Evolutionary conservation across 2,329 filamentous ascomycete species (phyloP), one percentile per base, ranked within the genome.

Genomic region (Aspergillus sp.): DNA sequence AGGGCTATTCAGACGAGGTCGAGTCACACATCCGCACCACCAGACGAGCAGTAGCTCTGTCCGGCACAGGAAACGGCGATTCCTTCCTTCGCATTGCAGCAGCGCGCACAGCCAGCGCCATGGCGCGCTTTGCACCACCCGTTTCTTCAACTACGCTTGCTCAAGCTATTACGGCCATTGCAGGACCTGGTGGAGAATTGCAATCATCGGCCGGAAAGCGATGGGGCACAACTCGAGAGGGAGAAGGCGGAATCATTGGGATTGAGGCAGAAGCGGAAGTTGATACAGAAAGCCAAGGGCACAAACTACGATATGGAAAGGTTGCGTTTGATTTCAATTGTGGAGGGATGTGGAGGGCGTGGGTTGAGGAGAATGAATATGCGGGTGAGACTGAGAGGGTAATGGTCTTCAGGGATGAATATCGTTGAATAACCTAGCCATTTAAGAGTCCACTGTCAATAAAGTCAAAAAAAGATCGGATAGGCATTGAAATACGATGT

Each of bases 1-100:
- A 48, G 30, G n/a, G 23, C 10, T 13, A 30, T 6, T 22, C 37
- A 32, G 1, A 17, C 25, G 10, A 42, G 13, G 35, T 32, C 35
- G 39, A 13, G 9, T 17, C n/a, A 20, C 37, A 15, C 39, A 46
- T 6, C 17, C 33, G 33, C n/a, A 53, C 44, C 7, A 42, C 54
- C 58, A 63, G 61, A 52, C 66, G 69, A 43, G 72, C 71, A 3
- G 63, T 80, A 61, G 87, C 77, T 0, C 72, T 88, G 7, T 91
- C 86, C 0, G 86, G 88, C 0, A 91, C 89, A 0, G 90, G 90
- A 0, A 95, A 95, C 58, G 90, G 90, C 0, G 90, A 95, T 67
- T 88, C 86, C 0, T 95, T 95, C 64, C 75, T 95, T 13, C 82
- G 88, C 3, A 72, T 82, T 2, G 79, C 76, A 12, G 89, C 89